Conservation (phyloP, 2,329 filamentous ascomycete species). For the Diaporthe capsici region DNA sequence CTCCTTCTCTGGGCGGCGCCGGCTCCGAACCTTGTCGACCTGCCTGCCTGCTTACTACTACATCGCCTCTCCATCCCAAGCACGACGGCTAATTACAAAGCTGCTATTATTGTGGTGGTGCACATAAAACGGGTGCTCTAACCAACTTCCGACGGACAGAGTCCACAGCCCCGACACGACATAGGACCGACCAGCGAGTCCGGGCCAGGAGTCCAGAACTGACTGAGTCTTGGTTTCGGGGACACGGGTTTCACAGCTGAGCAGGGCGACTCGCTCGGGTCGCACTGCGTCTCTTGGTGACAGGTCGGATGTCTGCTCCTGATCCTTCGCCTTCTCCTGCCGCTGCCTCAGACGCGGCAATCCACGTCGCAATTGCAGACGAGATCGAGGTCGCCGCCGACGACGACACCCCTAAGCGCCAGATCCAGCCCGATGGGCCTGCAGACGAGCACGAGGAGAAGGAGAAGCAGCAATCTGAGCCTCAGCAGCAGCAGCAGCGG, state of each 20-base stretch:
- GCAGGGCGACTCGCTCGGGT: constrained; percentile 37
- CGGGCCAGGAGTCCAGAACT: constrained; percentile 6
- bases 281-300: constrained; percentile 39
- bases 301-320: constrained; percentile 40
- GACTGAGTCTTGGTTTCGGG: constrained; percentile 32
- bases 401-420: constrained; percentile 22
- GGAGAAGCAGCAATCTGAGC: neutral
- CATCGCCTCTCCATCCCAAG: neutral
- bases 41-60: neutral
- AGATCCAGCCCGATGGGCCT: constrained; percentile 15
- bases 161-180: neutral
- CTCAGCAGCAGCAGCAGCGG: constrained; percentile 5
- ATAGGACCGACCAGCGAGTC: constrained; percentile 17
- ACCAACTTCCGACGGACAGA: constrained; percentile 21
- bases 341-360: constrained; percentile 40
- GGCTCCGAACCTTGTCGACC: constrained; percentile 16
- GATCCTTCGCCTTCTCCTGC: constrained; percentile 17
- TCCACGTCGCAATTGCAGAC: constrained; percentile 41
- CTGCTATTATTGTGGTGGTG: constrained; percentile 18
- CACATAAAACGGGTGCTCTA: constrained; percentile 9
- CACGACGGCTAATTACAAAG: constrained; percentile 9
- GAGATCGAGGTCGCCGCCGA: constrained; percentile 41
- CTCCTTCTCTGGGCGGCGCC: neutral
- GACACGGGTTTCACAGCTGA: constrained; percentile 33
- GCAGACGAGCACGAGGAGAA: constrained; percentile 20